Evolutionary conservation across 1,139 yeast species (phyloP), one percentile per base, ranked within the genome.

Genomic region (Geotrichum bryndzae): DNA sequence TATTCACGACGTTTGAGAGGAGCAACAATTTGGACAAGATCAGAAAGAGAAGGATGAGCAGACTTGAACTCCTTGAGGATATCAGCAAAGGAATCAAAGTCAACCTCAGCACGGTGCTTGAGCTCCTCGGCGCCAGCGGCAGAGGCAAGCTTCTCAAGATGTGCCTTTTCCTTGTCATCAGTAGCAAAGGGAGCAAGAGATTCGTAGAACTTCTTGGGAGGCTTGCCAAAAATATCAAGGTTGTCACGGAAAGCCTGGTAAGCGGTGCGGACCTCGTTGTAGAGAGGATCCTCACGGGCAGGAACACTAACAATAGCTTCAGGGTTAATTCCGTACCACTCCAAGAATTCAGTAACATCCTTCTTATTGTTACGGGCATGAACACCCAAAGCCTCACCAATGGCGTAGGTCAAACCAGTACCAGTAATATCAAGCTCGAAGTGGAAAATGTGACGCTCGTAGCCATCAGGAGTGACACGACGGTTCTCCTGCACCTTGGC

Each of bases 1-100:
- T 94, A 94, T 77, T 94, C 99, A 80, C 99, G 88, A 80, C 99
- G 87, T 81, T 94, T 94, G 74, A 92, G 82, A 35, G 97, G 95
- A 29, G 96, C 83, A 68, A 94, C 83, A 62, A 92, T 77, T 69
- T 82, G 82, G 48, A 87, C 84, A 70, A 94, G 82, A 53, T 89
- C 91, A 62, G 81, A 81, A 65, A 89, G 79, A n/a, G 84, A 71
- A 29, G 97, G 97, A 74, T 87, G 85, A 41, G 95, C 96, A 61
- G 95, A 86, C 68, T 84, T 80, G 81, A 89, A 94, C 72, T 89
- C 86, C 67, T 84, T 84, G 68, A 92, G 82, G 66, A 91, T 81
- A 73, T 94, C 99, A 61, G 85, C 90, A 73, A 88, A 92, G 50
- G 90, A 84, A 73, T 80, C 84, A 70, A 85, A 90, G 69, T 89